phyloP scores from a whole-genome alignment of 2,329 filamentous ascomycete genomes.

The Pseudopyrenochaeta lycopersici region DNA sequence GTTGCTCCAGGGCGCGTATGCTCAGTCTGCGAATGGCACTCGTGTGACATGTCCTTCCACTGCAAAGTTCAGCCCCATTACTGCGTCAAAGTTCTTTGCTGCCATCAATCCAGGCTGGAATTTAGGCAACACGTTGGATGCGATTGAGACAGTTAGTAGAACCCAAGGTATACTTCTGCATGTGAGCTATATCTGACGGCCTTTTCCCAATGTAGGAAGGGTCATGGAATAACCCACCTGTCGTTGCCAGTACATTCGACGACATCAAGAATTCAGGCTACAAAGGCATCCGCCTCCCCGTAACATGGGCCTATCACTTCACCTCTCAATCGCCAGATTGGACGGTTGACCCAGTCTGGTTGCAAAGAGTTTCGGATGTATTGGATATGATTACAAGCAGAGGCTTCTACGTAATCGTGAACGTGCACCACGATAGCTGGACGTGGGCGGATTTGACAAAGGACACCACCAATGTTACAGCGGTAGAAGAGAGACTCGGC shows the following conservation, averaged over 20 bases:
- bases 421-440: slow-evolving; percentile 69
- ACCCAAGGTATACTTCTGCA: no score
- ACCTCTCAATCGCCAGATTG: slow-evolving; percentile 60
- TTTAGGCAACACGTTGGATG: slow-evolving; percentile 68
- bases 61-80: slow-evolving; percentile 56
- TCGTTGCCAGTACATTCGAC: slow-evolving; percentile 60
- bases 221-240: slow-evolving; percentile 65
- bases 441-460: slow-evolving; percentile 65
- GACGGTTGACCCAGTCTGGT: slow-evolving; percentile 64
- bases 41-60: slow-evolving; percentile 46
- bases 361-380: slow-evolving; percentile 66
- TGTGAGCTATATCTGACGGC: no score
- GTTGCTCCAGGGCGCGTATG: slow-evolving; percentile 21
- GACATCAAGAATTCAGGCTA: slow-evolving; percentile 64
- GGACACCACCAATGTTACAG: slow-evolving; percentile 56
- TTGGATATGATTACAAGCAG: slow-evolving; percentile 63
- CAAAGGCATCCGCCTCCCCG: slow-evolving; percentile 67
- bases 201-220: no score
- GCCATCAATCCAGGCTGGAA: slow-evolving; percentile 67
- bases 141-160: slow-evolving; percentile 63
- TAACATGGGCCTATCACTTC: slow-evolving; percentile 69
- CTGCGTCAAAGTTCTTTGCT: slow-evolving; percentile 58
- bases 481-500: slow-evolving; percentile 66
- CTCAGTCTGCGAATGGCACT: slow-evolving; percentile 23
- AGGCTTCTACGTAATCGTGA: slow-evolving; percentile 64